phyloP scores from a whole-genome alignment of 306 rosid species.

The Sechiopsis laciniata region DNA sequence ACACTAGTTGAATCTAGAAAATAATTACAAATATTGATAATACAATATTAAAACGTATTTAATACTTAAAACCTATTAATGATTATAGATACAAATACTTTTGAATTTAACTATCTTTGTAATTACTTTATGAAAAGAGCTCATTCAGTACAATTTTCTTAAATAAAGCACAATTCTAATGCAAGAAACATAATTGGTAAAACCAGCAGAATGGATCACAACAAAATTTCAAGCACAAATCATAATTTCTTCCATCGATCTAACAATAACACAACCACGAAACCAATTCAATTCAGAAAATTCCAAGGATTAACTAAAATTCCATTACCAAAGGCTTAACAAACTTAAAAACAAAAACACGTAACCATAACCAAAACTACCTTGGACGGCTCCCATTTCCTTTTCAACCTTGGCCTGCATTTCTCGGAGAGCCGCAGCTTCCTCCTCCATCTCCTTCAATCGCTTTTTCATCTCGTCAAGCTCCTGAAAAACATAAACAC shows the following conservation, averaged over 20 bases:
- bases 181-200: not conserved
- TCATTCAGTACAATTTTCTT: too few species aligned
- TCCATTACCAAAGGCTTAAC: not conserved
- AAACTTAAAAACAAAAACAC: not conserved
- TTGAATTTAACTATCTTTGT: too few species aligned
- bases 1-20: too few species aligned
- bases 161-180: not conserved
- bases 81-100: too few species aligned
- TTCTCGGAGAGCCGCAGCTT: conserved; percentile 93
- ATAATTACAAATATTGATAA: too few species aligned
- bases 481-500: conserved; percentile 33
- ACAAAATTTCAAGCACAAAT: not conserved
- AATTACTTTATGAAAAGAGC: too few species aligned
- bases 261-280: not conserved
- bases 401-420: conserved; percentile 98
- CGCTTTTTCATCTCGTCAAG: conserved; percentile 93
- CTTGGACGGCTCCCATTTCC: conserved; percentile 89
- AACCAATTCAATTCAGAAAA: not conserved
- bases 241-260: not conserved
- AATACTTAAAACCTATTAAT: too few species aligned
- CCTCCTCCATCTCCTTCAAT: conserved; percentile 93
- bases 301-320: not conserved
- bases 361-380: conserved; percentile 35
- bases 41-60: too few species aligned
- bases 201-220: not conserved